Conservation (phyloP, 139 green algal species). For the Chlamydomonas incerta region DNA sequence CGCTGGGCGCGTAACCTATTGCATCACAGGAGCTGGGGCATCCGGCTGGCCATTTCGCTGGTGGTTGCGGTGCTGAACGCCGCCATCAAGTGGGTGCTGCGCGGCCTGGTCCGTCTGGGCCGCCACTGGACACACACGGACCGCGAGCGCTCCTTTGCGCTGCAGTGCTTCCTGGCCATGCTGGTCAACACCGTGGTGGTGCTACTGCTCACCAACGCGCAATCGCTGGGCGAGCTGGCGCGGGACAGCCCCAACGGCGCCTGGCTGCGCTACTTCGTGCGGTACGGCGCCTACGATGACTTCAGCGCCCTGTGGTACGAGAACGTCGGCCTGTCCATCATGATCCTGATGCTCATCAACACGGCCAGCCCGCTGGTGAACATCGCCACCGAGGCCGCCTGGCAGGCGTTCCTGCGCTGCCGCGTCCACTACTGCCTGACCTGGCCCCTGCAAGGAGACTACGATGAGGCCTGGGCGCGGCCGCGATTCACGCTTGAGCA, state of each 20-base stretch:
- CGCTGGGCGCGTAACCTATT: no score
- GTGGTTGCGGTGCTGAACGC: slow-evolving; percentile 58
- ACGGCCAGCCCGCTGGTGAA: slow-evolving; percentile 28
- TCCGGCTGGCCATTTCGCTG: slow-evolving; percentile 7
- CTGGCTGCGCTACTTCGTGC: slow-evolving; percentile 40
- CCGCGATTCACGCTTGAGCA: slow-evolving; percentile 57
- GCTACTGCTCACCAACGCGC: slow-evolving; percentile 61
- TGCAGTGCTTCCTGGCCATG: slow-evolving; percentile 43
- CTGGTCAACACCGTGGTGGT: slow-evolving; percentile 64
- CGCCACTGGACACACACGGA: slow-evolving; percentile 58
- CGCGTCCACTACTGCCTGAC: slow-evolving; percentile 28
- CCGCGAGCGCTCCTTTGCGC: slow-evolving; percentile 57
- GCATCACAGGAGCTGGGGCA: slow-evolving; percentile 22
- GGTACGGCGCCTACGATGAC: slow-evolving; percentile 54
- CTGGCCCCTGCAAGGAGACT: slow-evolving; percentile 49
- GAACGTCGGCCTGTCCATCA: slow-evolving; percentile 61
- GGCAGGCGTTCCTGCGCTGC: slow-evolving; percentile 28
- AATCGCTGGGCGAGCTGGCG: slow-evolving; percentile 11
- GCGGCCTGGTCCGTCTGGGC: slow-evolving; percentile 49
- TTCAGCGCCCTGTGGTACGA: slow-evolving; percentile 62
- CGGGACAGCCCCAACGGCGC: neutral
- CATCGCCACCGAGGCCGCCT: neutral
- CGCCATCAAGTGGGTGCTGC: slow-evolving; percentile 52
- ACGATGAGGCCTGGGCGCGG: slow-evolving; percentile 48
- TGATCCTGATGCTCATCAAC: slow-evolving; percentile 27